Evolutionary conservation across 257 asterid genomes (phyloP).

Genomic region (Solanum arcanum): DNA sequence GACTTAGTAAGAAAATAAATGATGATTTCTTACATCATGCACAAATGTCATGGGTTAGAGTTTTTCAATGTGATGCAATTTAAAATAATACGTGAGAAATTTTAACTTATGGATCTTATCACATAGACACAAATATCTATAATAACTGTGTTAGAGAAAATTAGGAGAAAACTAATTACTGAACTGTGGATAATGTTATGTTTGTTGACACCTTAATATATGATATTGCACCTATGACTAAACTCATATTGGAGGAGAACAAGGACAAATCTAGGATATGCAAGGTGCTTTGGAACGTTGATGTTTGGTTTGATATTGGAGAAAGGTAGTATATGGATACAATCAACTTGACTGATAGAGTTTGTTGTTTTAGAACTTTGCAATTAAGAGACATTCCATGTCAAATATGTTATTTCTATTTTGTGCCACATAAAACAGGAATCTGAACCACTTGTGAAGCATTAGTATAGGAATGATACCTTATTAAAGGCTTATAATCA

Average conservation of each 20-base stretch:
- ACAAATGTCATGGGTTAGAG: no score
- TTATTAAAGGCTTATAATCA: no score
- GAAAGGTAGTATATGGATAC: no score
- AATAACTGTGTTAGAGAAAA: no score
- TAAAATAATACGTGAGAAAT: no score
- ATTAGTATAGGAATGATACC: not conserved
- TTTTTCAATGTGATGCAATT: no score
- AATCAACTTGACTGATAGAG: not conserved
- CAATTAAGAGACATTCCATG: not conserved
- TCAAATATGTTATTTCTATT: not conserved
- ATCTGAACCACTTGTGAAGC: not conserved
- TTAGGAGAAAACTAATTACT: no score
- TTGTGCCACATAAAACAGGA: no score
- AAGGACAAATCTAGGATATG: not conserved
- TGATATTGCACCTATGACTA: not conserved
- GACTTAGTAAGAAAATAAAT: not conserved
- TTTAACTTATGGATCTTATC: no score
- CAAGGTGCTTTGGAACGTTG: not conserved
- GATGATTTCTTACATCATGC: not conserved
- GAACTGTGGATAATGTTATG: not conserved
- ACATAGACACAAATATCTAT: no score
- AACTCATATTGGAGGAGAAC: not conserved
- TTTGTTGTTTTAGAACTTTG: not conserved
- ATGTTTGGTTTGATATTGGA: no score
- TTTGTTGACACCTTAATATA: not conserved